Base-by-base conservation (phyloP, 139 green algal genomes). In the Chlorella sp. region DNA sequence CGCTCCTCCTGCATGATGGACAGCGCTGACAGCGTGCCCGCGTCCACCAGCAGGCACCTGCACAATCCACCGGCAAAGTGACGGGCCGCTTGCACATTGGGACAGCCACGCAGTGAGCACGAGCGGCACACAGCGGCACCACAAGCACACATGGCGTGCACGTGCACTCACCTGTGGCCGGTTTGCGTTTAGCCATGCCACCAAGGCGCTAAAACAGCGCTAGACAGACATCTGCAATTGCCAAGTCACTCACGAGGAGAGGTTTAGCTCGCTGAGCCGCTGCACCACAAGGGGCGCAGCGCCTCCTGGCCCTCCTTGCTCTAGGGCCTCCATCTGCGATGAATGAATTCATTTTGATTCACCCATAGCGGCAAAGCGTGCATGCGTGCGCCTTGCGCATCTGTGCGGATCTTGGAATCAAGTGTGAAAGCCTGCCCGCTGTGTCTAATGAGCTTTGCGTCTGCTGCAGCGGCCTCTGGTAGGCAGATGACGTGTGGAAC, bases 1-100 rank as follows among this genome's bases (percentile, higher is more conserved):
- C 62, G 55, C 63, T 97, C 91, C 31, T 87, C 72, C 49, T 85
- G 79, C 61, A 95, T 93, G 35, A 95, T 89, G 34, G 88, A 77
- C 35, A 95, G 82, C 3, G 83, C 87, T 24, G 67, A 49, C 72
- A 94, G 69, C 30, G 72, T 87, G 50, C 49, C 61, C 1, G 75
- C 33, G 71, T 93, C 90, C 36, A 93, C 71, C 23, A 77, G 78
- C 62, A 93, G 72, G 49, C 81, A 83, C 35, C 89, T 88, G 77
- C 20, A 67, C 10, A 10, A 55, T 24, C 10, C 42, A 17, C 10
- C 42, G 42, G 17, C 17, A 55, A 17, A 10, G 17, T 10, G 17
- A 24, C 17, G 10, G 17, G 42, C 17, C 10, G 10, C 10, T 55
- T 17, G 10, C 17, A 17, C 10, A 55, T 55, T 17, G 42, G 42